These are phyloP conservation scores for Aspergillus brasiliensis DNA, from an alignment of 2,329 filamentous ascomycete genomes.

Conservation along the genomic window DNA sequence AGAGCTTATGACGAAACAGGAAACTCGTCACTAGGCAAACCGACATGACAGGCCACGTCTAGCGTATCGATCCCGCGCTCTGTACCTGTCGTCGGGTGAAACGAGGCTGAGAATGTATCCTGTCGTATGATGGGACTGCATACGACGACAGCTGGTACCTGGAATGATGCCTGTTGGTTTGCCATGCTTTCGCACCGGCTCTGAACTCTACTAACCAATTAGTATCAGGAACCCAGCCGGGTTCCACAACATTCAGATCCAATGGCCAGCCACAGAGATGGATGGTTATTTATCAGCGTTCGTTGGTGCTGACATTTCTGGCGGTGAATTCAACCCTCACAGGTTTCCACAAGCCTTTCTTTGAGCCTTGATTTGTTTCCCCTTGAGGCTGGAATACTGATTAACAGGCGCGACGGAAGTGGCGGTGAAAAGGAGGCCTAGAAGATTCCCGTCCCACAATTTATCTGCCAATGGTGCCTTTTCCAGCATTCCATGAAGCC, in stretches of 20 bases:
- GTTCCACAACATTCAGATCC: background rate
- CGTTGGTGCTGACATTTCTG: background rate
- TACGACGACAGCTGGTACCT: slow-evolving; percentile 1
- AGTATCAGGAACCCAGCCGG: background rate
- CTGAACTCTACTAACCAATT: too few species aligned
- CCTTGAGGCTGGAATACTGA: slow-evolving; percentile 3
- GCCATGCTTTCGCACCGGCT: background rate
- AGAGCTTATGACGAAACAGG: background rate
- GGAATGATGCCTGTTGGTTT: background rate
- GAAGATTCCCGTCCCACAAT: background rate
- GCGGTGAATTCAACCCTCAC: background rate
- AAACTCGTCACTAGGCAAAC: slow-evolving; percentile 1
- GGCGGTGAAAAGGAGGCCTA: slow-evolving; percentile 6
- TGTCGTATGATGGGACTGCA: slow-evolving; percentile 1
- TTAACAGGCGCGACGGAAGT: slow-evolving; percentile 1
- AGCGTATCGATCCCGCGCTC: background rate
- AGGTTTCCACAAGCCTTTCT: background rate
- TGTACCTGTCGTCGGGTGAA: background rate
- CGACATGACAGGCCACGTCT: slow-evolving; percentile 5
- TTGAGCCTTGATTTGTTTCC: background rate
- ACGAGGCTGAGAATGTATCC: background rate
- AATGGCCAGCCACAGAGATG: background rate
- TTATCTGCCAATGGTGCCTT: background rate
- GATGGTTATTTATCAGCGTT: background rate
- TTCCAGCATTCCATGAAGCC: background rate